These are phyloP conservation scores for Penicillium sp. DNA, from an alignment of 2,329 filamentous ascomycete species.

Conservation along the genomic window DNA sequence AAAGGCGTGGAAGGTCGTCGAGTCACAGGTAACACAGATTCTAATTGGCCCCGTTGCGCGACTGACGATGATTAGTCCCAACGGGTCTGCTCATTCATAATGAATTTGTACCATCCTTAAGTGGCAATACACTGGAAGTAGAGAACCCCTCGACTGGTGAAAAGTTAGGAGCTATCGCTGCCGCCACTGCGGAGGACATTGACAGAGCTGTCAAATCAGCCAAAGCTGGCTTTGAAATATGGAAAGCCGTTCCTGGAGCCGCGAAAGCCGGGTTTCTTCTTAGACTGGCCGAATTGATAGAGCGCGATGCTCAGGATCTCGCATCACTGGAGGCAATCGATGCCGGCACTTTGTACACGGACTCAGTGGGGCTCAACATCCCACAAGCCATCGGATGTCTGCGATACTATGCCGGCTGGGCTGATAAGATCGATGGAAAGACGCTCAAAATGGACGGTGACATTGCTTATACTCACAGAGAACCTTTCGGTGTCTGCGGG, in stretches of 20 bases:
- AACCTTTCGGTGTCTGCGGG: slow-evolving; percentile 30
- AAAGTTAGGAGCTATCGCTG: slow-evolving; percentile 22
- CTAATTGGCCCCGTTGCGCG: no score
- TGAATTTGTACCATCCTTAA: slow-evolving; percentile 23
- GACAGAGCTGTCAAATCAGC: slow-evolving; percentile 22
- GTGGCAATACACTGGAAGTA: slow-evolving; percentile 16
- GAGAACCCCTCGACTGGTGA: slow-evolving; percentile 27
- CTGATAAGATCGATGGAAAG: slow-evolving; percentile 29
- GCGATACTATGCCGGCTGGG: slow-evolving; percentile 32
- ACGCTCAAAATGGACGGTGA: slow-evolving; percentile 23
- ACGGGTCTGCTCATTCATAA: slow-evolving; percentile 31
- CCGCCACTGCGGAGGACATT: slow-evolving; percentile 25
- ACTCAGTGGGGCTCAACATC: slow-evolving; percentile 24
- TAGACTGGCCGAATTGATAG: slow-evolving; percentile 28
- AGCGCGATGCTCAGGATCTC: slow-evolving; percentile 26
- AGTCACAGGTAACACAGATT: slow-evolving; percentile 9
- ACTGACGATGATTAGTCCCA: slow-evolving; percentile 15
- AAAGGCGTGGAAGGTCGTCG: slow-evolving; percentile 17
- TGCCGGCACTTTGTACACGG: slow-evolving; percentile 23
- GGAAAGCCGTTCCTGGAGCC: slow-evolving; percentile 22
- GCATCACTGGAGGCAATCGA: slow-evolving; percentile 28
- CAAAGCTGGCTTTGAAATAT: slow-evolving; percentile 21
- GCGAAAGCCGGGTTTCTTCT: slow-evolving; percentile 20
- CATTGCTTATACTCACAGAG: slow-evolving; percentile 24
- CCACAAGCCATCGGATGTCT: slow-evolving; percentile 22